Evolutionary conservation across 768 basidiomycete species (phyloP).

Genomic region (Rubroboletus satanas): DNA sequence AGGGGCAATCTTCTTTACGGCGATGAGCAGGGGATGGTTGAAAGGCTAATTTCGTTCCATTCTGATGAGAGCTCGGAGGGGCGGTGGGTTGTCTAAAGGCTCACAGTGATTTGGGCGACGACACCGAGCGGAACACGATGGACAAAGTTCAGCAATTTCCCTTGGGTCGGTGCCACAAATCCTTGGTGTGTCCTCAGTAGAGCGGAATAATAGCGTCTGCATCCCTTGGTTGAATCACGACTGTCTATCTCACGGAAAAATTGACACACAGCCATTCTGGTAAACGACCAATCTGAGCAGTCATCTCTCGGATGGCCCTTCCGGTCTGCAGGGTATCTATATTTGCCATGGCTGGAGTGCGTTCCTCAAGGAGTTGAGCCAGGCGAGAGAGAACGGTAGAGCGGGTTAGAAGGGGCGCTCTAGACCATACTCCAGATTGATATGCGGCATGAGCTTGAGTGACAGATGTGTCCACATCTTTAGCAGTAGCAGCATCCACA

Average conservation of each 20-base stretch:
- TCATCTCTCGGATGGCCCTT: conserved; percentile 80
- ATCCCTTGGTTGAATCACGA: conserved; percentile 1
- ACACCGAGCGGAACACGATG: conserved; percentile 79
- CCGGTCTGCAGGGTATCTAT: conserved; percentile 78
- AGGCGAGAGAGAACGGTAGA: conserved; percentile 63
- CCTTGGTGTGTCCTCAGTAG: conserved; percentile 64
- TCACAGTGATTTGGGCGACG: conserved; percentile 83
- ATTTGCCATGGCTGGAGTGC: conserved; percentile 53
- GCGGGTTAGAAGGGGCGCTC: conserved; percentile 51
- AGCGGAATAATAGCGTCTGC: conserved; percentile 74
- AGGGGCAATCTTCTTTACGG: conserved; percentile 84
- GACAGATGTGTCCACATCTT: conserved; percentile 52
- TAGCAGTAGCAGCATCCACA: conserved; percentile 48
- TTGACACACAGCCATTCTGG: conserved; percentile 80
- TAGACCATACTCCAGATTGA: conserved; percentile 71
- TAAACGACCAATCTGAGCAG: conserved; percentile 66
- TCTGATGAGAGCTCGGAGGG: neutral
- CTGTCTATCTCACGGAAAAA: neutral
- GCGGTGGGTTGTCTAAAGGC: conserved; percentile 9
- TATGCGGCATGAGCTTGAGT: conserved; percentile 54
- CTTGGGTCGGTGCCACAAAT: conserved; percentile 75
- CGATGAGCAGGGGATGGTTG: conserved; percentile 87
- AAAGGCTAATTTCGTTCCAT: conserved; percentile 53
- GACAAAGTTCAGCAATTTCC: conserved; percentile 75
- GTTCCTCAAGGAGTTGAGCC: conserved; percentile 57